These are phyloP conservation scores for Oxyria digyna DNA, from an alignment of 148 eudicot species.

Conservation along the genomic window DNA sequence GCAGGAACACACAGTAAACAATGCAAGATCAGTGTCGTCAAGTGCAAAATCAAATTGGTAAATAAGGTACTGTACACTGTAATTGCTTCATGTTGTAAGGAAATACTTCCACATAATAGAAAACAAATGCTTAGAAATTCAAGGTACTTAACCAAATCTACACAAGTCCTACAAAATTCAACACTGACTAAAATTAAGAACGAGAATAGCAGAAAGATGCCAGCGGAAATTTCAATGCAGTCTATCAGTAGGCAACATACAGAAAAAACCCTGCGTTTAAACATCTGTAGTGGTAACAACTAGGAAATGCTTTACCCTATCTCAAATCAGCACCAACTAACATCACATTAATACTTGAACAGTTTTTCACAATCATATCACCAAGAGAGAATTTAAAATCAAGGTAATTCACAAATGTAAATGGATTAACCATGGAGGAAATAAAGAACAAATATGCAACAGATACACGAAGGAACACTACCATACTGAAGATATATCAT, in stretches of 20 bases:
- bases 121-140: background rate
- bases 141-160: background rate
- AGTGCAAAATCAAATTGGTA: background rate
- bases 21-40: background rate
- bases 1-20: background rate
- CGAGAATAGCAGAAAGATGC: background rate
- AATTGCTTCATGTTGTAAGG: background rate
- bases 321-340: background rate
- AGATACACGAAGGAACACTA: constrained; percentile 17
- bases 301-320: background rate
- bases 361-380: background rate
- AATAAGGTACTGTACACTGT: background rate
- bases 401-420: background rate
- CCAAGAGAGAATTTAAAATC: background rate
- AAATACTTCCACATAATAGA: background rate
- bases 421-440: background rate
- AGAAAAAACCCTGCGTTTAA: background rate
- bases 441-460: background rate
- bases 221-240: background rate
- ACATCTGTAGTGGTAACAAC: background rate
- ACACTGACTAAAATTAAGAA: background rate
- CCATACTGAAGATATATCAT: constrained; percentile 79
- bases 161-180: background rate
- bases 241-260: background rate
- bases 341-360: background rate